Evolutionary conservation across 176 grass and related monocot species (phyloP), one percentile per base, ranked within the genome.

Genomic region (Phragmites australis): DNA sequence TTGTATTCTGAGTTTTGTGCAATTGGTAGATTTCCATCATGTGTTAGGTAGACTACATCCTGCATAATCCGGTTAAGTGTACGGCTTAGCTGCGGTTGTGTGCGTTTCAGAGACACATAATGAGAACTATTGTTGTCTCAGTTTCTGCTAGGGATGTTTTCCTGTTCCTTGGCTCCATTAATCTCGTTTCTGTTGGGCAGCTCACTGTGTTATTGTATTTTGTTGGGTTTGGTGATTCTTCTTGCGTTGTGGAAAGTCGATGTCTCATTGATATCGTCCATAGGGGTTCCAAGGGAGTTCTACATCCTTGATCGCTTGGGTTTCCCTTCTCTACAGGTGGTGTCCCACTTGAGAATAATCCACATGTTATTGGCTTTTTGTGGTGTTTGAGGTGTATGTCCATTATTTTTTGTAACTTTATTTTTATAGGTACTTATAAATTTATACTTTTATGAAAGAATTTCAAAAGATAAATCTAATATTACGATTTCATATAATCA

Each of bases 41-140:
- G 29, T 69, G 25, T 82, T 77, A 72, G 82, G 66, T 81, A 77
- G 82, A 65, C 76, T 81, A 17, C 56, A 59, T 9, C 59, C 31
- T 88, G 74, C 43, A 53, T 41, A 67, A 59, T 66, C 27, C 7
- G 51, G 52, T 54, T 70, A 68, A 9, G 18, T 70, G 54, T 70
- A 81, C 10, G 18, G 10, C 7, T 53, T 65, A 63, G 29, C 39
- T 49, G 53, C 9, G 1, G 22, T 31, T n/a, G 65, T 49, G 58
- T 47, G n/a, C 46, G 59, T 46, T 79, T 79, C 40, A 65, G 29
- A 3, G 37, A 58, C 27, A 65, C 48, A n/a, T 74, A 56, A 86
- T 21, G 62, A 19, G 67, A 69, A 65, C 68, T 65, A 23, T 59
- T 64, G 54, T 70, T 25, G 15, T 21, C 57, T 30, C 26, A 63